Evolutionary conservation across 805 yeast genomes (phyloP).

Genomic region (Yarrowia hollandica): DNA sequence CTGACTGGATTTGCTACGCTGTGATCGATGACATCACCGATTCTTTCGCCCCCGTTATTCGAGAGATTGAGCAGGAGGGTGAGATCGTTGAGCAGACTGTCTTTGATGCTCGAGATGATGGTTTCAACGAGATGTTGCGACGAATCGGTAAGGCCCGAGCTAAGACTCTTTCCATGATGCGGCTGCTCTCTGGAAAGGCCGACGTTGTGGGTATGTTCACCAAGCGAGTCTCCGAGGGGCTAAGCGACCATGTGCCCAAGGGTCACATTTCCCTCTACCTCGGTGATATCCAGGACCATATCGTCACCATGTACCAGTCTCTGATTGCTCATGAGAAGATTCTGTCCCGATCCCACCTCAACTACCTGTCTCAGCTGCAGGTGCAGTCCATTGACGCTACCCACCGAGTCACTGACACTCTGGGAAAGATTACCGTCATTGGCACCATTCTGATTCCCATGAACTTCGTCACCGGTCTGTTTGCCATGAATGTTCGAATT

Average conservation of each 20-base stretch:
- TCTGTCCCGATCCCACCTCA: constrained; percentile 85
- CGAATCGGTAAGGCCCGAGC: constrained; percentile 87
- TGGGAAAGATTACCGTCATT: constrained; percentile 82
- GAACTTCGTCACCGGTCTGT: constrained; percentile 85
- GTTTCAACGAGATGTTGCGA: constrained; percentile 71
- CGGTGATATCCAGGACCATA: constrained; percentile 97
- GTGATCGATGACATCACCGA: constrained; percentile 66
- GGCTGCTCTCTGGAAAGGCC: constrained; percentile 88
- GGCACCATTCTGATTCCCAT: constrained; percentile 91
- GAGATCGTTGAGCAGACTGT: constrained; percentile 78
- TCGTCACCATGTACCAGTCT: constrained; percentile 92
- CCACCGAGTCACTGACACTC: constrained; percentile 79
- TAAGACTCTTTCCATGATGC: constrained; percentile 88
- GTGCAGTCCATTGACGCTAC: constrained; percentile 88
- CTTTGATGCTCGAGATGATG: constrained; percentile 71
- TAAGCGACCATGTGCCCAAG: constrained; percentile 56
- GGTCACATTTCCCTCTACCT: constrained; percentile 88
- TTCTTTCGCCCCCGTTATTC: constrained; percentile 61
- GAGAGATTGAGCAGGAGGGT: constrained; percentile 60
- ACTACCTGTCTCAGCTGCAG: constrained; percentile 89
- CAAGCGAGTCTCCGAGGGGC: constrained; percentile 83
- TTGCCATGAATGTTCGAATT: constrained; percentile 91
- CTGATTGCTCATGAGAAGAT: constrained; percentile 88
- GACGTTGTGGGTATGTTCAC: constrained; percentile 96
- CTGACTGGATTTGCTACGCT: constrained; percentile 70